These are phyloP conservation scores for Batrachochytrium dendrobatidis DNA, from an alignment of 371 early-diverging fungal species.

Conservation along the genomic window DNA sequence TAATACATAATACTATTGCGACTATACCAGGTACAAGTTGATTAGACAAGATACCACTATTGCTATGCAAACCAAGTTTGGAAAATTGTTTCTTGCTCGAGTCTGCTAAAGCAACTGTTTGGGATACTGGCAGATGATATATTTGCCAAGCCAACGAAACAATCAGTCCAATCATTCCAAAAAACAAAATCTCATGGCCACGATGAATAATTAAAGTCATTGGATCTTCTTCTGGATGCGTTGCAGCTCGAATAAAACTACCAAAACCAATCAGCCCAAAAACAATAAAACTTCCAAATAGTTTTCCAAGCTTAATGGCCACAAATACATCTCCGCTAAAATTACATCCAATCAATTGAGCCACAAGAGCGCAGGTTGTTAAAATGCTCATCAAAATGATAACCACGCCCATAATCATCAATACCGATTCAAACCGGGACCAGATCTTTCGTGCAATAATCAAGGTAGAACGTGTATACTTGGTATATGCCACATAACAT, in stretches of 20 bases:
- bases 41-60: no score
- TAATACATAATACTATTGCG: slow-evolving; percentile 30
- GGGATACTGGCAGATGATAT: no score
- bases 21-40: slow-evolving; percentile 7
- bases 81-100: no score
- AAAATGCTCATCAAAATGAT: slow-evolving; percentile 1
- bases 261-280: not conserved
- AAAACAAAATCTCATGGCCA: not conserved
- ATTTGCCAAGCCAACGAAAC: not conserved
- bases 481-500: slow-evolving; percentile 41
- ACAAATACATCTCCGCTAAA: no score
- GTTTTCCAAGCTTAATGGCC: not conserved
- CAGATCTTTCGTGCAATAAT: slow-evolving; percentile 71
- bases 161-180: not conserved
- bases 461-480: slow-evolving; percentile 59
- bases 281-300: not conserved
- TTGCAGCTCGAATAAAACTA: not conserved
- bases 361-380: not conserved
- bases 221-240: not conserved
- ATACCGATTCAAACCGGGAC: slow-evolving; percentile 80
- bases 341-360: no score
- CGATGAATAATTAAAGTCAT: not conserved
- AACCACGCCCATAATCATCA: slow-evolving; percentile 31
- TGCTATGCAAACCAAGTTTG: no score
- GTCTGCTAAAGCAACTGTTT: not conserved